Conservation (phyloP, 108 stramenopile species). For the Ochromonas danica region DNA sequence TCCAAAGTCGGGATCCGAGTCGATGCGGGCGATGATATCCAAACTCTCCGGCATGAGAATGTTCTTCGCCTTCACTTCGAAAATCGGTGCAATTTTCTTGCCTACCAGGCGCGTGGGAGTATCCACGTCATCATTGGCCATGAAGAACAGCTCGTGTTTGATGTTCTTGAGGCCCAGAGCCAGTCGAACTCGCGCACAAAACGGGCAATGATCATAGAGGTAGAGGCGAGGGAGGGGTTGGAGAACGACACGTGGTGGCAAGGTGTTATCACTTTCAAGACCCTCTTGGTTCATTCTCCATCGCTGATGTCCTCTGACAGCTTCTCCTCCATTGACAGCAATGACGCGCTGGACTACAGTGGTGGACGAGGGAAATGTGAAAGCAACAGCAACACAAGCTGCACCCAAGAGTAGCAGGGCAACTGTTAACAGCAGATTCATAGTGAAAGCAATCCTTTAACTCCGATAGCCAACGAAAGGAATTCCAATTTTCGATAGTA, state of each 20-base stretch:
- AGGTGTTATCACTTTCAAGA: no score
- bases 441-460: no score
- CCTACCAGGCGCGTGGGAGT: slow-evolving; percentile 86
- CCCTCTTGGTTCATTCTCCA: no score
- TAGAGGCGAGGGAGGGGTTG: slow-evolving; percentile 66
- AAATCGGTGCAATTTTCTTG: slow-evolving; percentile 94
- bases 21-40: slow-evolving; percentile 82
- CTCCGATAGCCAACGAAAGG: no score
- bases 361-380: no score
- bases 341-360: no score
- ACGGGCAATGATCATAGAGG: slow-evolving; percentile 96
- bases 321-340: no score
- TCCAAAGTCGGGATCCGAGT: slow-evolving; percentile 81
- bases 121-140: slow-evolving; percentile 85
- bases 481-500: no score
- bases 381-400: no score
- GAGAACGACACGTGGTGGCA: neutral
- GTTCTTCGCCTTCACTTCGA: slow-evolving; percentile 43
- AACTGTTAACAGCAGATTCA: no score
- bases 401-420: no score
- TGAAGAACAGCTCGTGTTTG: slow-evolving; percentile 75
- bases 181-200: slow-evolving; percentile 88
- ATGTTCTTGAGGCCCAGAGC: slow-evolving; percentile 87
- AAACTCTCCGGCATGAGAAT: slow-evolving; percentile 82
- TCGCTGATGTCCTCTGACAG: no score